phyloP scores from a whole-genome alignment of 257 asterid species.

The Handroanthus guayacan region DNA sequence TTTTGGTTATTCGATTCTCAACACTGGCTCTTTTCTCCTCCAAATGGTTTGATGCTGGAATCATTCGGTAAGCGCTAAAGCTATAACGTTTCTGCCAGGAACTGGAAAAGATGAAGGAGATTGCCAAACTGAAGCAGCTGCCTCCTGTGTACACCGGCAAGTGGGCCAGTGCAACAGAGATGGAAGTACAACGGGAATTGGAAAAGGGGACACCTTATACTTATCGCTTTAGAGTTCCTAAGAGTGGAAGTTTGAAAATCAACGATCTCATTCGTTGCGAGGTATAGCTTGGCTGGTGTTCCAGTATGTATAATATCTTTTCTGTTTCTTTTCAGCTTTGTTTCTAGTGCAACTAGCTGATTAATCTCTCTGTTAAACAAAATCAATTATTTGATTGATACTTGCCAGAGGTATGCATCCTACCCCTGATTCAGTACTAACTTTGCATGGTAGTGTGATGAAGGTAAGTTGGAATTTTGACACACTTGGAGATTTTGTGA shows the following conservation, averaged over 20 bases:
- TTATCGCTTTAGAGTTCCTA: conserved; percentile 92
- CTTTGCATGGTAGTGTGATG: conserved; percentile 61
- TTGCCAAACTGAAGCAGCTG: conserved; percentile 80
- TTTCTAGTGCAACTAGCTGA: conserved; percentile 16
- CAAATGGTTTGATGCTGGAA: conserved; percentile 5
- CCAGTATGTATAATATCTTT: conserved; percentile 9
- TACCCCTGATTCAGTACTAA: conserved; percentile 42
- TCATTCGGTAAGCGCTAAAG: conserved; percentile 19
- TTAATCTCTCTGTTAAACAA: background rate
- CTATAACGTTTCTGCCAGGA: conserved; percentile 55
- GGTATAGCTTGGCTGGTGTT: conserved; percentile 49
- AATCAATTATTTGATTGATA: conserved; percentile 17
- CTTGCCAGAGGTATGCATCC: conserved; percentile 18
- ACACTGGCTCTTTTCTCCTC: background rate
- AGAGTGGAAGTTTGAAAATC: conserved; percentile 72
- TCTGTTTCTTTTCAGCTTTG: conserved; percentile 25
- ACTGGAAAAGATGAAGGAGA: conserved; percentile 89
- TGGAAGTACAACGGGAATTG: conserved; percentile 76
- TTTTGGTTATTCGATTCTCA: conserved; percentile 28
- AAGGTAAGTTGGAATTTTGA: conserved; percentile 92
- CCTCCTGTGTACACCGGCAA: conserved; percentile 91
- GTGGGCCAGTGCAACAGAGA: conserved; percentile 85
- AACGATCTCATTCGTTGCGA: conserved; percentile 94
- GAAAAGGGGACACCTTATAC: conserved; percentile 84
- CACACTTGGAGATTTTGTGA: conserved; percentile 97